Conservation (phyloP, 2,329 filamentous ascomycete species). For the Xylaria sp. region DNA sequence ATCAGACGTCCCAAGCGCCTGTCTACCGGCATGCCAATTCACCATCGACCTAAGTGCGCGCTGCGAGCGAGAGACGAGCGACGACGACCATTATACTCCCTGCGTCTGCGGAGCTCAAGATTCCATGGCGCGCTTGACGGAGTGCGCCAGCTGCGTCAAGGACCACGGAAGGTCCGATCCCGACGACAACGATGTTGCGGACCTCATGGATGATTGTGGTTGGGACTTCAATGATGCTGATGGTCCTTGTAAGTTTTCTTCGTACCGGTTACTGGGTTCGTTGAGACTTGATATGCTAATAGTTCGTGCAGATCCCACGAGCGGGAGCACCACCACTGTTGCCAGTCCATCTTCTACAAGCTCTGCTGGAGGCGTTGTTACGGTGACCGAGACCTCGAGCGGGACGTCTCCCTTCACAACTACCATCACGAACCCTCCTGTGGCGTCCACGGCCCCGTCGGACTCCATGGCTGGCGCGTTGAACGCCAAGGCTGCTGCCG, state of each 20-base stretch:
- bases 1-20: constrained; percentile 36
- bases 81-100: constrained; percentile 34
- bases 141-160: constrained; percentile 41
- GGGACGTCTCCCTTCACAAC: constrained; percentile 11
- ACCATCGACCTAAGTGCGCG: constrained; percentile 38
- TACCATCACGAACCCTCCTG: constrained; percentile 2
- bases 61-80: constrained; percentile 35
- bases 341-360: constrained; percentile 3
- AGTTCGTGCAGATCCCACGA: constrained; percentile 25
- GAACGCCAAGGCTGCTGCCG: constrained; percentile 19
- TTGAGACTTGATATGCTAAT: constrained; percentile 10
- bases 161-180: constrained; percentile 31
- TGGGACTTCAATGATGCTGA: constrained; percentile 38
- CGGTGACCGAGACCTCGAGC: constrained; percentile 18
- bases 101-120: constrained; percentile 37
- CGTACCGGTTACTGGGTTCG: neutral
- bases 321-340: constrained; percentile 12
- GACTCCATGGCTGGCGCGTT: constrained; percentile 28
- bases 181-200: constrained; percentile 41
- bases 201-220: constrained; percentile 42
- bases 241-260: constrained; percentile 30
- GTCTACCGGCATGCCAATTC: constrained; percentile 37
- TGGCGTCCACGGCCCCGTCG: constrained; percentile 1
- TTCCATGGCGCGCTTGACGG: constrained; percentile 31
- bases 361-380: constrained; percentile 4